Evolutionary conservation across 495 filamentous ascomycete genomes (phyloP), one percentile per base, ranked within the genome.

Genomic region (Apodospora peruviana): DNA sequence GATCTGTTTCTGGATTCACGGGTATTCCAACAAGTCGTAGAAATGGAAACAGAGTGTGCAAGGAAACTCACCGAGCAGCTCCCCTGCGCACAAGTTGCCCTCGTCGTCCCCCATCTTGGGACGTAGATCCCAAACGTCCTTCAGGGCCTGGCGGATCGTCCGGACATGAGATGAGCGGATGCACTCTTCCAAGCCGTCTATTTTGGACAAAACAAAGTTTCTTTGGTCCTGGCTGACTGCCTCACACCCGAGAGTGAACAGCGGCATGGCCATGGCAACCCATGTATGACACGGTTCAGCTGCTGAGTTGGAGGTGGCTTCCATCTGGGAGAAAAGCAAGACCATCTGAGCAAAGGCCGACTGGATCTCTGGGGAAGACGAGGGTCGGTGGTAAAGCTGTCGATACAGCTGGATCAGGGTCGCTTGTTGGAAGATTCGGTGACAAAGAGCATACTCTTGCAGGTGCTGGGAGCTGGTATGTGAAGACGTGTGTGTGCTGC

Each of bases 191-290:
- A 57, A 24, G 12, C 40, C 19, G 25, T 39, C 24, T n/a, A 57
- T 24, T 45, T 49, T 57, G 35, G 48, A 45, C 21, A 52, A 45
- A 19, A 45, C 54, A 37, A 52, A 57, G n/a, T 11, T n/a, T 37
- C 39, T 42, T 38, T 57, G 49, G 12, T 41, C 54, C 14, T 29
- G 39, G 5, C 39, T 50, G n/a, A 45, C 39, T 0, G 54, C 54
- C 45, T 57, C 54, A 21, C 54, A 57, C 1, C 54, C 54, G 5
- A 57, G 36, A 4, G 45, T 57, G 24, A 57, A 57, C 1, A 57
- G 27, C 1, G 54, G 54, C 54, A 57, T 57, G 5, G 54, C 54
- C 54, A 57, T 57, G 42, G 54, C 54, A 4, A 57, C 54, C 54
- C 54, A 57, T 32, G 27, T 32, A 32, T 32, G 27, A 32, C 48